Evolutionary conservation across 208 protist species (phyloP).

Genomic region (Leishmania martiniquensis): DNA sequence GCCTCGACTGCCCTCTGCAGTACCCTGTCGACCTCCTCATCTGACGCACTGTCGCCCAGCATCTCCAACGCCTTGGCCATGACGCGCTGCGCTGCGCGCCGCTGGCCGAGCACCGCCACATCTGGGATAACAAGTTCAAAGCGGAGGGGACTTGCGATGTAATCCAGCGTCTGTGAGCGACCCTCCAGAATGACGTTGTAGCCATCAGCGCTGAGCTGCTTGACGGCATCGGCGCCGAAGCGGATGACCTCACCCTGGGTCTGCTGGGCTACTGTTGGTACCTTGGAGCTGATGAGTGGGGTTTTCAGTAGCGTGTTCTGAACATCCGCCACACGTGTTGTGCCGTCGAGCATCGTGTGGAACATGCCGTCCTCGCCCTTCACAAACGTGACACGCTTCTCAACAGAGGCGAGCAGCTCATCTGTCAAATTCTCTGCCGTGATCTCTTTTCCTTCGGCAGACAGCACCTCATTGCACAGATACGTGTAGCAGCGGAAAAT

Average conservation of each 20-base stretch:
- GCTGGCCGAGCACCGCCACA: slow-evolving; percentile 71
- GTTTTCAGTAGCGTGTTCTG: slow-evolving; percentile 91
- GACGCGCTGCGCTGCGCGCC: slow-evolving; percentile 89
- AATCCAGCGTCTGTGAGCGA: slow-evolving; percentile 88
- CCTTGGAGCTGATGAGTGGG: slow-evolving; percentile 67
- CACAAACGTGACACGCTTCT: slow-evolving; percentile 75
- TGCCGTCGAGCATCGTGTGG: slow-evolving; percentile 75
- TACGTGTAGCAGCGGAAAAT: slow-evolving; percentile 93
- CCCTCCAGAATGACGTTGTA: slow-evolving; percentile 93
- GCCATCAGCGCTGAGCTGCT: slow-evolving; percentile 67
- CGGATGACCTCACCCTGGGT: slow-evolving; percentile 93
- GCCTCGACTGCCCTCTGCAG: slow-evolving; percentile 29
- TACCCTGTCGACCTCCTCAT: slow-evolving; percentile 24
- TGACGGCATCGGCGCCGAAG: slow-evolving; percentile 71
- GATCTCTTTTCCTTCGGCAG: slow-evolving; percentile 49
- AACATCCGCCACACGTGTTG: slow-evolving; percentile 69
- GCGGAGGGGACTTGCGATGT: slow-evolving; percentile 79
- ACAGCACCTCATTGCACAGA: slow-evolving; percentile 68
- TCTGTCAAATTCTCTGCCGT: slow-evolving; percentile 54
- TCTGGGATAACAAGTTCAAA: slow-evolving; percentile 91
- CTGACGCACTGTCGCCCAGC: slow-evolving; percentile 25
- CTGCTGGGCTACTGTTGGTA: slow-evolving; percentile 89
- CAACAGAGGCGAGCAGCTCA: slow-evolving; percentile 56
- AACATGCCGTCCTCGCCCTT: slow-evolving; percentile 55
- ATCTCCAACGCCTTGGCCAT: slow-evolving; percentile 77